Percentiles rank a stretch among this genome's conserved stretches.
These are phyloP conservation scores for Thermomyces lanuginosus DNA, from an alignment of 2,329 filamentous ascomycete species.

Conservation along the genomic window DNA sequence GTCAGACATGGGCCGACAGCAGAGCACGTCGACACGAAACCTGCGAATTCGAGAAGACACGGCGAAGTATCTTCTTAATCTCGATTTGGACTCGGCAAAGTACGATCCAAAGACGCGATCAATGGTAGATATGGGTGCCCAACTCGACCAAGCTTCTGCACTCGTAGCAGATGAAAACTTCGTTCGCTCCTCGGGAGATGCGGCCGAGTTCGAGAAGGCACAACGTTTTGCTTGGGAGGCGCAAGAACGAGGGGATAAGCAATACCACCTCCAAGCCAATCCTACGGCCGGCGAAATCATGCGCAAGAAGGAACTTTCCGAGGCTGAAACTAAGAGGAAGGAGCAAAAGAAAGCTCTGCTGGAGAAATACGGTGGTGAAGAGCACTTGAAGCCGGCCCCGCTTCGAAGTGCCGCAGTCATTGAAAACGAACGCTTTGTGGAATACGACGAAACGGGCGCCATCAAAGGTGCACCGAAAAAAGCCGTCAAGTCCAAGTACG, in stretches of 20 bases:
- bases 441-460: conserved; percentile 79
- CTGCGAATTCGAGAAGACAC: conserved; percentile 89
- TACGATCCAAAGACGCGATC: conserved; percentile 93
- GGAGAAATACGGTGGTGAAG: conserved; percentile 66
- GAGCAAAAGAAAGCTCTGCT: conserved; percentile 53
- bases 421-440: conserved; percentile 74
- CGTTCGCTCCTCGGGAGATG: conserved; percentile 74
- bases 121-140: conserved; percentile 73
- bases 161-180: conserved; percentile 89
- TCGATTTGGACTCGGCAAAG: conserved; percentile 89
- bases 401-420: conserved; percentile 52
- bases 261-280: conserved; percentile 86
- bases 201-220: conserved; percentile 77
- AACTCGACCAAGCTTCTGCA: conserved; percentile 60
- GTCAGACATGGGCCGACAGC: conserved; percentile 88
- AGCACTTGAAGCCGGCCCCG: conserved; percentile 43
- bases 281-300: conserved; percentile 80
- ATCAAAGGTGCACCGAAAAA: conserved; percentile 75
- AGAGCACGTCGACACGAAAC: conserved; percentile 79
- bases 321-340: conserved; percentile 50
- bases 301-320: conserved; percentile 63
- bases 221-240: conserved; percentile 89
- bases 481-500: conserved; percentile 73
- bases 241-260: conserved; percentile 64
- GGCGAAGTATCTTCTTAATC: conserved; percentile 85